These are phyloP conservation scores for Phytopythium aichiense DNA, from an alignment of 352 stramenopile species.

Conservation along the genomic window DNA sequence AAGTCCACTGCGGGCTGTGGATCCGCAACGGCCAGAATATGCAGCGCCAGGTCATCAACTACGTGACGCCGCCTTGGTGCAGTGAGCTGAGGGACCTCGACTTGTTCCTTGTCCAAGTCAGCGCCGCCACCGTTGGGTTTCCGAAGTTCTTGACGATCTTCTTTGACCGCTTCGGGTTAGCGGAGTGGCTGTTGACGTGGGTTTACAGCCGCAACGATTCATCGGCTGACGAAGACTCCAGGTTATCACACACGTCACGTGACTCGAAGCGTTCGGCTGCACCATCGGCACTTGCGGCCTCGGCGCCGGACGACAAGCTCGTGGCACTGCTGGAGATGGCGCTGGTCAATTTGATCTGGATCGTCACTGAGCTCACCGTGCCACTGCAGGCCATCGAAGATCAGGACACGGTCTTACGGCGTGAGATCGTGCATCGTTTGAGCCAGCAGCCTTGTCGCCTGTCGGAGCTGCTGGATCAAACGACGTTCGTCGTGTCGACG, in stretches of 20 bases:
- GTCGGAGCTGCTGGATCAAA: slow-evolving; percentile 79
- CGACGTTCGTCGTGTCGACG: slow-evolving; percentile 66
- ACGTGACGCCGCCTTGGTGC: slow-evolving; percentile 70
- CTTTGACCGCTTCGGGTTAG: slow-evolving; percentile 77
- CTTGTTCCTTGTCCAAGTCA: slow-evolving; percentile 70
- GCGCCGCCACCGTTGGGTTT: slow-evolving; percentile 52
- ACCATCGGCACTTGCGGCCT: background rate
- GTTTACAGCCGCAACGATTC: slow-evolving; percentile 37
- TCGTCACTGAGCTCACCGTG: slow-evolving; percentile 80
- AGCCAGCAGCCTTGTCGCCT: slow-evolving; percentile 64
- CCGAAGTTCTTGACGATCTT: slow-evolving; percentile 73
- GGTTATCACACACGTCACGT: slow-evolving; percentile 3
- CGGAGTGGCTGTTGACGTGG: slow-evolving; percentile 69
- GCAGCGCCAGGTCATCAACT: slow-evolving; percentile 78
- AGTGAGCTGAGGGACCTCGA: slow-evolving; percentile 72
- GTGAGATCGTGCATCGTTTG: slow-evolving; percentile 87
- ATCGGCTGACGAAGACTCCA: slow-evolving; percentile 12
- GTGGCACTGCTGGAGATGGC: slow-evolving; percentile 68
- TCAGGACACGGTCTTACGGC: slow-evolving; percentile 59
- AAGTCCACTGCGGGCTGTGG: slow-evolving; percentile 78
- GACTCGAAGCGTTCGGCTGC: background rate
- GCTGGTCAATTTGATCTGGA: slow-evolving; percentile 81
- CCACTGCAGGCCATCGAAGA: slow-evolving; percentile 57
- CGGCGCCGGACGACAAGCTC: slow-evolving; percentile 55
- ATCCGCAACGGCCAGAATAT: slow-evolving; percentile 85